Percentiles rank a stretch among this genome's conserved stretches.
These are phyloP conservation scores for Podaxis pistillaris DNA, from an alignment of 768 basidiomycete species.

Conservation along the genomic window DNA sequence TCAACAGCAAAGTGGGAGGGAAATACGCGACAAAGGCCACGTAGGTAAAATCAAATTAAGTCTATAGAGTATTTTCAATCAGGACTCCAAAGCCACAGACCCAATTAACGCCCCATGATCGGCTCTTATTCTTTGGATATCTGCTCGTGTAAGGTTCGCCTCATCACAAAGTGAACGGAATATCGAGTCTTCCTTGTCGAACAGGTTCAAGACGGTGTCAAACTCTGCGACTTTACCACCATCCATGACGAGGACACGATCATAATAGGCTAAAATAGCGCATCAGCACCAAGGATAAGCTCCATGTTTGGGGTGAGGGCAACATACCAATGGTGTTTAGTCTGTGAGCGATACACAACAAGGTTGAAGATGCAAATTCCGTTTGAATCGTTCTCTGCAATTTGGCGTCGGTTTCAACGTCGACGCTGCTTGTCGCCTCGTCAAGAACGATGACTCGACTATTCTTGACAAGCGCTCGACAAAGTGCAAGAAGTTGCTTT, in stretches of 20 bases:
- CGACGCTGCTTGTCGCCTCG: slow-evolving; percentile 63
- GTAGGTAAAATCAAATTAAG: not conserved
- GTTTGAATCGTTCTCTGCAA: slow-evolving; percentile 63
- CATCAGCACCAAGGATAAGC: not conserved
- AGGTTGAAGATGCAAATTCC: slow-evolving; percentile 52
- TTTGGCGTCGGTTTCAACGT: slow-evolving; percentile 61
- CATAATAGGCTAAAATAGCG: slow-evolving; percentile 50
- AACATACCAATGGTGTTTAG: slow-evolving; percentile 48
- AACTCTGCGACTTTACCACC: slow-evolving; percentile 67
- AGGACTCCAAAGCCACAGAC: not conserved
- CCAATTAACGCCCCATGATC: slow-evolving; percentile 24
- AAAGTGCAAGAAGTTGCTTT: slow-evolving; percentile 53
- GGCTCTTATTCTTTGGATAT: slow-evolving; percentile 52
- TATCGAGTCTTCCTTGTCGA: slow-evolving; percentile 58
- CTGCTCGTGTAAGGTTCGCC: slow-evolving; percentile 51
- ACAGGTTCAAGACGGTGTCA: slow-evolving; percentile 68
- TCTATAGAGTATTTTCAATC: not conserved
- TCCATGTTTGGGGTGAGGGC: not conserved
- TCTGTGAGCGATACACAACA: slow-evolving; percentile 51
- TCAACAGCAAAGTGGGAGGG: not conserved
- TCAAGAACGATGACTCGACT: slow-evolving; percentile 61
- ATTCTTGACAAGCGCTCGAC: slow-evolving; percentile 59
- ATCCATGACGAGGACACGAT: slow-evolving; percentile 74
- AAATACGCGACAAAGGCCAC: not conserved
- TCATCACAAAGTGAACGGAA: slow-evolving; percentile 72